These are phyloP conservation scores for Drechslera avenae DNA, from an alignment of 2,329 filamentous ascomycete species.

Conservation along the genomic window DNA sequence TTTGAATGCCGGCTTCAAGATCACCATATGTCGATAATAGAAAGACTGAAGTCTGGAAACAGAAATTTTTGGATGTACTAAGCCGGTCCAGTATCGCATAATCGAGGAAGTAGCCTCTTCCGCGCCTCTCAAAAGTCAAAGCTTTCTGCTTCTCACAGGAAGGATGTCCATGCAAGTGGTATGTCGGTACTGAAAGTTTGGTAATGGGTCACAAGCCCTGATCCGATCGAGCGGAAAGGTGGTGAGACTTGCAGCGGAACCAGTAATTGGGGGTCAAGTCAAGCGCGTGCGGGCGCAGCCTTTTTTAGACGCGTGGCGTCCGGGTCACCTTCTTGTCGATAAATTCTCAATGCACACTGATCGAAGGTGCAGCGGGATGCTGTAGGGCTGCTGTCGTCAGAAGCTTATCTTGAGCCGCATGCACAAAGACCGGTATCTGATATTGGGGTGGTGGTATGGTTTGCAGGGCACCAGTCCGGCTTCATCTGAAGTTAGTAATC, in stretches of 20 bases:
- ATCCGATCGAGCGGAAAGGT: constrained; percentile 22
- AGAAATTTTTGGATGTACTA: constrained; percentile 27
- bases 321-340: constrained; percentile 21
- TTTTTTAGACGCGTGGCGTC: constrained; percentile 40
- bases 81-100: constrained; percentile 34
- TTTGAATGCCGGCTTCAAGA: constrained; percentile 16
- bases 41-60: constrained; percentile 24
- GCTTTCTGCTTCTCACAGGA: constrained; percentile 21
- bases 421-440: constrained; percentile 23
- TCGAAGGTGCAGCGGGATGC: constrained; percentile 27
- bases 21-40: constrained; percentile 32
- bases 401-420: constrained; percentile 46
- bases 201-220: constrained; percentile 13
- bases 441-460: constrained; percentile 10
- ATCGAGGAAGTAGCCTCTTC: constrained; percentile 29
- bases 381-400: constrained; percentile 44
- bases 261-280: constrained; percentile 19
- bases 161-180: constrained; percentile 8
- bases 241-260: constrained; percentile 26
- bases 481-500: not conserved
- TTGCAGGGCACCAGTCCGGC: not conserved
- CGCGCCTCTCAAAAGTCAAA: constrained; percentile 25
- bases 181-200: constrained; percentile 17
- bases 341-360: constrained; percentile 17
- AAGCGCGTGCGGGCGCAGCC: constrained; percentile 23